Evolutionary conservation across 768 basidiomycete genomes (phyloP), one percentile per base, ranked within the genome.

Genomic region (Leccinum sublutescens): DNA sequence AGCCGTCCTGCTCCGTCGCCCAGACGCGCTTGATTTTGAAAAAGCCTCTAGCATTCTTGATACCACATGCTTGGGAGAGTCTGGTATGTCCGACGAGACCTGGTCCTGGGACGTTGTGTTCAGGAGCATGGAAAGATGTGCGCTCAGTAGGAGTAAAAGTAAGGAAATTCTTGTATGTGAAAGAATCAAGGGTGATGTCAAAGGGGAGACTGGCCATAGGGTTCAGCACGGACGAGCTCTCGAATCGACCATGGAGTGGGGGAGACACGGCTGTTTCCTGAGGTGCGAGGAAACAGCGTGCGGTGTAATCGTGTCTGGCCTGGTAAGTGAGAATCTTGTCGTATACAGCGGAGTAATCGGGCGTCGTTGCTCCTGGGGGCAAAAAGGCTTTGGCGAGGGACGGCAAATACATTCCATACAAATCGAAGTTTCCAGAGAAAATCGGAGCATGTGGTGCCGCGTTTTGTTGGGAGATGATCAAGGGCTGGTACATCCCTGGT

Each of bases 381-480:
- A 70, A 55, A 62, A 72, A 78, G 43, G 71, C 67, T 23, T 69
- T 71, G 61, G 63, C 53, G 29, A 78, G 72, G 62, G 73, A 74
- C 2, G 76, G 72, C 23, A 79, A 63, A 43, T 71, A 68, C 76
- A 77, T 78, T 17, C 66, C 68, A 56, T 78, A 78, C 34, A 78
- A 48, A 65, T 78, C 78, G 47, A 78, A 77, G 45, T 71, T 77
- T 5, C 78, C 77, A 7, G 68, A 66, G 23, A 73, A 63, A 10
- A 52, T 48, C 2, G 66, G 66, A 11, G 52, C 19, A n/a, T 36
- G 59, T 3, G 57, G 48, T 33, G 61, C 14, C n/a, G 52, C n/a
- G 36, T 11, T 27, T 12, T 55, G 60, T 43, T 66, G 64, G 2
- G 52, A 33, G 10, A 59, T 33, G 14, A 61, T 19, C 1, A 57